Evolutionary conservation across 2,329 filamentous ascomycete genomes (phyloP), one percentile per base, ranked within the genome.

Genomic region (Eurotiales sp.): DNA sequence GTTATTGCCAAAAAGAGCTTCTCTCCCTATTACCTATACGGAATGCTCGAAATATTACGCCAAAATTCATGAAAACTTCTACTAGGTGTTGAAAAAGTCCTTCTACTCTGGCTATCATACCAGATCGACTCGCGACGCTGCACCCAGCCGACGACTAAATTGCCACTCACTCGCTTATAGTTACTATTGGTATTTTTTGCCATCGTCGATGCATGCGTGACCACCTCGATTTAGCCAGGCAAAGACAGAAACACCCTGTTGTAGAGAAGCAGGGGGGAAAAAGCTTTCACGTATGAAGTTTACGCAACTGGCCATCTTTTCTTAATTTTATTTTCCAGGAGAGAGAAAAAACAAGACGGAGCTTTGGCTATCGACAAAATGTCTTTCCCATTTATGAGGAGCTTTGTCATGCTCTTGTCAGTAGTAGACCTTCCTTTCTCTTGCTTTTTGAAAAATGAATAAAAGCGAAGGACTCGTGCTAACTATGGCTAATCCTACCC

Each of bases 371-470:
- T 51, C 54, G 25, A 19, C 34, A 11, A 19, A 17, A 70, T 70
- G 67, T 64, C 63, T 51, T 68, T 70, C 55, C 66, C 68, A 34
- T 70, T 66, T 51, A 59, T 70, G 64, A 62, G 66, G 62, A 62
- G 66, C 36, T 73, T 73, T 51, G 59, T 72, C 54, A 62, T 63
- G 58, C 66, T 72, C 49, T 73, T 73, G 71, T 73, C 40, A 69
- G 68, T 66, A 53, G 48, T 29, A 34, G 11, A 37, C 19, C 36
- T 39, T 36, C 34, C 40, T 44, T 43, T 15, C 21, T 2, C 8
- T 17, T 39, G 7, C 27, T n/a, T 21, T 21, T 22, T 39, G 21
- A 25, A 29, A 34, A 34, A 27, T 23, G 25, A 47, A 52, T n/a
- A 19, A 34, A 34, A 36, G 23, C 27, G 25, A n/a, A 15, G 36